Evolutionary conservation across 192 early-diverging fungal species (phyloP).

Genomic region (Backusella tuberculispora): DNA sequence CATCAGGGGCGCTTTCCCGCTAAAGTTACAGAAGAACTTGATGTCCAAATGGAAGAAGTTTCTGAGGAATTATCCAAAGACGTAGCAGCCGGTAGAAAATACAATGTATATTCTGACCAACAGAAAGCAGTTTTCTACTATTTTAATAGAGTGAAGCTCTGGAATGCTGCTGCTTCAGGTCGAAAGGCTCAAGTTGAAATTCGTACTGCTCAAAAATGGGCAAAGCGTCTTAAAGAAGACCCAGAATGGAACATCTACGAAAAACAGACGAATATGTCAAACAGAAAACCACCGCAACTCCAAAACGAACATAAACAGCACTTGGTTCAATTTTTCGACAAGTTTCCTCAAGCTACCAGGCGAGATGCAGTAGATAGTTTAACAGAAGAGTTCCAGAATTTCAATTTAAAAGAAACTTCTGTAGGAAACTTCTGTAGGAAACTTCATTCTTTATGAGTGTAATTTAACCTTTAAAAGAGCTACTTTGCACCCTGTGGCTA

Average conservation of each 20-base stretch:
- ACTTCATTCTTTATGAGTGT: constrained; percentile 17
- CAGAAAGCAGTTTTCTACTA: constrained; percentile 10
- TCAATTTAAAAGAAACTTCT: no score
- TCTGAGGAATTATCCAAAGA: neutral
- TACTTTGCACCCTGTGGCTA: constrained; percentile 2
- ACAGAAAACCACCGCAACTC: neutral
- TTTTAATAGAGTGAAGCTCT: constrained; percentile 21
- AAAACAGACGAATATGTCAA: neutral
- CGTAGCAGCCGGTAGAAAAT: neutral
- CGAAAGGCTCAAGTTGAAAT: neutral
- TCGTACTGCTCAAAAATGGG: neutral
- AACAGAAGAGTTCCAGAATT: neutral
- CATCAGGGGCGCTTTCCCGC: constrained; percentile 1
- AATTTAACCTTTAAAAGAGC: constrained; percentile 1
- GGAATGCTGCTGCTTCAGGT: constrained; percentile 4
- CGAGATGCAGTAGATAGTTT: constrained; percentile 6
- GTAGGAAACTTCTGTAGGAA: constrained; percentile 1
- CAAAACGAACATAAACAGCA: constrained; percentile 12
- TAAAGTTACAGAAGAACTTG: neutral
- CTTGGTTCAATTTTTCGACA: neutral
- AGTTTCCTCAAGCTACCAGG: neutral
- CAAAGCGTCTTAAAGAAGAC: constrained; percentile 8
- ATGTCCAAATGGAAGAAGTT: constrained; percentile 5
- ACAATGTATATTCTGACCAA: neutral
- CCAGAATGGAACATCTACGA: constrained; percentile 9